phyloP scores from a whole-genome alignment of 306 rosid genomes.

The Morella rubra region DNA sequence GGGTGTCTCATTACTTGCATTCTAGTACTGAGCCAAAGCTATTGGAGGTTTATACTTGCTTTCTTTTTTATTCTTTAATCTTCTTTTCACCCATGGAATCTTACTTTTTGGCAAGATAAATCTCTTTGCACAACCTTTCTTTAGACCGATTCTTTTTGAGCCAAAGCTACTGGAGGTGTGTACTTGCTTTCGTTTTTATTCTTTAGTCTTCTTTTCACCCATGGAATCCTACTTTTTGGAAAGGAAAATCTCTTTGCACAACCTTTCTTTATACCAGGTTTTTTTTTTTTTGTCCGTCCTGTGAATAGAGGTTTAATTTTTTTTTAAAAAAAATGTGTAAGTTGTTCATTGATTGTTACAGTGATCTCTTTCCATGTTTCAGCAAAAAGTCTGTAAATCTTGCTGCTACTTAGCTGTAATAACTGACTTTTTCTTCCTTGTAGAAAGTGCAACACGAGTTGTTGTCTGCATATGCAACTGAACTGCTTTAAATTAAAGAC shows the following conservation, averaged over 20 bases:
- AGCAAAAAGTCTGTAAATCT: background rate
- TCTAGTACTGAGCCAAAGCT: conserved; percentile 43
- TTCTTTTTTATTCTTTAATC: background rate
- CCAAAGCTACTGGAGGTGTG: conserved; percentile 45
- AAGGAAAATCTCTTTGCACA: background rate
- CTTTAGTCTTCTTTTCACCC: background rate
- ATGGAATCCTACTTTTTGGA: background rate
- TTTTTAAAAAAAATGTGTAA: background rate
- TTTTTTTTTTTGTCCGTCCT: background rate
- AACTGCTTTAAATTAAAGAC: conserved; percentile 78
- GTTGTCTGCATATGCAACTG: conserved; percentile 72
- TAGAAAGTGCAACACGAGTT: conserved; percentile 79
- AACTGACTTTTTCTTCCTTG: conserved; percentile 18
- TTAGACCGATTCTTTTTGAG: background rate
- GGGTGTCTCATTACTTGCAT: conserved; percentile 45
- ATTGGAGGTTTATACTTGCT: conserved; percentile 37
- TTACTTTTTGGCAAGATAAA: background rate
- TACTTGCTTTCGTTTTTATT: conserved; percentile 5
- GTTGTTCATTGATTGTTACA: background rate
- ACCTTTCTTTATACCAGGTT: too few relatives aligned
- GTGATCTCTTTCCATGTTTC: background rate
- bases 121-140: too few relatives aligned
- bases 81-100: background rate
- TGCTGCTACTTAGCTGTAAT: background rate
- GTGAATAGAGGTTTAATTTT: too few relatives aligned